Percentiles rank a stretch among this genome's conserved stretches.
These are phyloP conservation scores for Neurospora sp. DNA, from an alignment of 495 filamentous ascomycete species.

Conservation along the genomic window DNA sequence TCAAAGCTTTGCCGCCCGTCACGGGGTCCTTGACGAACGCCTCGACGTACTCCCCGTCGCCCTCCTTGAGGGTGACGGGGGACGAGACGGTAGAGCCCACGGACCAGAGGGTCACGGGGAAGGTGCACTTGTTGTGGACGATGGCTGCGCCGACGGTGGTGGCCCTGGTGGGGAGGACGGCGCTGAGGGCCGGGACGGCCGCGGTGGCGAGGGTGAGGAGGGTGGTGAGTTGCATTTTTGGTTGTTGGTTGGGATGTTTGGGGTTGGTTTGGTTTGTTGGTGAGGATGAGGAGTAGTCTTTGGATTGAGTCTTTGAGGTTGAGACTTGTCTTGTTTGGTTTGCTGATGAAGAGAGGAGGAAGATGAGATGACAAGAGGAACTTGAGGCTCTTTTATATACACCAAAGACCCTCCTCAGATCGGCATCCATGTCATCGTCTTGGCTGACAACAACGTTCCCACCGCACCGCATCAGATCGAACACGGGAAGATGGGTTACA, in stretches of 20 bases:
- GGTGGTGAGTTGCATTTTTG: conserved; percentile 8
- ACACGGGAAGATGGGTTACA: background rate
- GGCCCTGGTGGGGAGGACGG: background rate
- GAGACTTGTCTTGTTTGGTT: background rate
- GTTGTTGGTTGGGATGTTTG: conserved; percentile 5
- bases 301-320: background rate
- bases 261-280: background rate
- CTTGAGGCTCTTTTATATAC: background rate
- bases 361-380: background rate
- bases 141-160: conserved; percentile 40
- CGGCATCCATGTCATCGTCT: background rate
- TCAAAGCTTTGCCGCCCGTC: conserved; percentile 46
- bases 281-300: background rate
- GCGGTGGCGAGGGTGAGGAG: conserved; percentile 14
- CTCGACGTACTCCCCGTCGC: conserved; percentile 30
- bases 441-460: background rate
- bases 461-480: background rate
- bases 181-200: background rate
- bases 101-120: conserved; percentile 45
- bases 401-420: background rate
- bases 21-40: conserved; percentile 32
- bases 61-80: conserved; percentile 29
- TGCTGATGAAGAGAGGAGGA: no score
- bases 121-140: conserved; percentile 42
- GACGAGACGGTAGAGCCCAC: conserved; percentile 38